phyloP scores from a whole-genome alignment of 2,329 filamentous ascomycete genomes.

The Fonsecaea multimorphosa region DNA sequence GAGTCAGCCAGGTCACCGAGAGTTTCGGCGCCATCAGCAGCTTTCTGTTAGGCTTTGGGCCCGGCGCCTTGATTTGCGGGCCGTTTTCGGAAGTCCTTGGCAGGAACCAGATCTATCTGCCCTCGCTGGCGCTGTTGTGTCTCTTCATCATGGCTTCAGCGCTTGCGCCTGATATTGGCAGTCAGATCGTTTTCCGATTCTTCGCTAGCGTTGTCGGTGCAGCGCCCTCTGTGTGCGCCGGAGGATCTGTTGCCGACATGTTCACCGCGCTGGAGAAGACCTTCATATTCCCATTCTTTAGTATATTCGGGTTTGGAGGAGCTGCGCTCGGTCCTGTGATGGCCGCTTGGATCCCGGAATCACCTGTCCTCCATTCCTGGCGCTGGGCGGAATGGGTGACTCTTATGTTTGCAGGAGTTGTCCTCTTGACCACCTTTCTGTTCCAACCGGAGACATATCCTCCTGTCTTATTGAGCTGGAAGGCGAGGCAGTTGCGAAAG shows the following conservation, averaged over 20 bases:
- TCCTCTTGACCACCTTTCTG: slow-evolving; percentile 47
- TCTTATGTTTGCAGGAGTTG: slow-evolving; percentile 46
- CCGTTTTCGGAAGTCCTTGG: slow-evolving; percentile 56
- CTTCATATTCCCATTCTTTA: slow-evolving; percentile 58
- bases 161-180: slow-evolving; percentile 54
- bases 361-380: slow-evolving; percentile 49
- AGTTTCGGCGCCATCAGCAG: slow-evolving; percentile 51
- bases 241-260: slow-evolving; percentile 55
- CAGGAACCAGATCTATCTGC: slow-evolving; percentile 57
- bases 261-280: slow-evolving; percentile 57
- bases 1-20: slow-evolving; percentile 53
- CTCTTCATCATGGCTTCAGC: slow-evolving; percentile 58
- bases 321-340: slow-evolving; percentile 48
- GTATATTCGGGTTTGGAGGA: slow-evolving; percentile 50
- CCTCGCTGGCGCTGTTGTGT: slow-evolving; percentile 56
- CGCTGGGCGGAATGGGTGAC: slow-evolving; percentile 57
- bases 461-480: slow-evolving; percentile 55
- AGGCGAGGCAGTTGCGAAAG: slow-evolving; percentile 50
- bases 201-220: slow-evolving; percentile 58
- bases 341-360: slow-evolving; percentile 52
- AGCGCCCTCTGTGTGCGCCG: slow-evolving; percentile 55
- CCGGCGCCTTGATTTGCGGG: slow-evolving; percentile 59
- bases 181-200: slow-evolving; percentile 58
- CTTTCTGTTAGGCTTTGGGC: slow-evolving; percentile 54
- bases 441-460: slow-evolving; percentile 60